These are phyloP conservation scores for Aspergillus udagawae DNA, from an alignment of 2,329 filamentous ascomycete species.

Conservation along the genomic window DNA sequence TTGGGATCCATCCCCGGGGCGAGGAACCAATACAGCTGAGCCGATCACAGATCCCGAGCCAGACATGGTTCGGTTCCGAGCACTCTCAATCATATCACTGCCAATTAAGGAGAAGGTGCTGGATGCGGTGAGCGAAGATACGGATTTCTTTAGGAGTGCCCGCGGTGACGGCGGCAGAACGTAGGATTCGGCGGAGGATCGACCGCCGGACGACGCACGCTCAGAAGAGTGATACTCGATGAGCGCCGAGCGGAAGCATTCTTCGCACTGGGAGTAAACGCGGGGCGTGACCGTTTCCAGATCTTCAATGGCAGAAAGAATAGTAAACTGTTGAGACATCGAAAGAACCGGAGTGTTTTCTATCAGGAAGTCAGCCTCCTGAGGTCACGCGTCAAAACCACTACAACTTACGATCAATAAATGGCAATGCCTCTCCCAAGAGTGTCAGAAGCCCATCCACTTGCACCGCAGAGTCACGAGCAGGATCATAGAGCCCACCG, in stretches of 20 bases:
- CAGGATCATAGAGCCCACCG: conserved; percentile 80
- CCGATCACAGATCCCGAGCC: conserved; percentile 49
- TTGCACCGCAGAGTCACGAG: conserved; percentile 76
- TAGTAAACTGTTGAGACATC: conserved; percentile 66
- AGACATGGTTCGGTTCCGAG: conserved; percentile 32
- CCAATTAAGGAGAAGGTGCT: conserved; percentile 68
- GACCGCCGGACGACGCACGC: conserved; percentile 20
- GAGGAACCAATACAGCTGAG: conserved; percentile 47
- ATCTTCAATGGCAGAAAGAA: conserved; percentile 76
- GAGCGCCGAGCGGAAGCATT: conserved; percentile 72
- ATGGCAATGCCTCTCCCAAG: conserved; percentile 76
- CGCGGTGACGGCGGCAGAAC: conserved; percentile 51
- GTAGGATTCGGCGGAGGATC: conserved; percentile 15
- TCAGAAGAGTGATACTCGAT: conserved; percentile 61
- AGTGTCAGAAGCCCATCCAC: conserved; percentile 82
- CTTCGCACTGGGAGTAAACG: conserved; percentile 70
- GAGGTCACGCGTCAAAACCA: background rate
- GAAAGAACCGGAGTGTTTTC: conserved; percentile 59
- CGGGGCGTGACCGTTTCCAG: conserved; percentile 69
- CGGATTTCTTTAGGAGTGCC: conserved; percentile 63
- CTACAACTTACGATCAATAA: conserved; percentile 56
- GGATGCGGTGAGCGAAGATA: conserved; percentile 51
- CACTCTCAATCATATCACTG: conserved; percentile 62
- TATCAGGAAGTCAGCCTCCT: conserved; percentile 21
- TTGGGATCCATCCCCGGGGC: conserved; percentile 16